Evolutionary conservation across 495 filamentous ascomycete genomes (phyloP).

Genomic region (Penicillium egyptiacum): DNA sequence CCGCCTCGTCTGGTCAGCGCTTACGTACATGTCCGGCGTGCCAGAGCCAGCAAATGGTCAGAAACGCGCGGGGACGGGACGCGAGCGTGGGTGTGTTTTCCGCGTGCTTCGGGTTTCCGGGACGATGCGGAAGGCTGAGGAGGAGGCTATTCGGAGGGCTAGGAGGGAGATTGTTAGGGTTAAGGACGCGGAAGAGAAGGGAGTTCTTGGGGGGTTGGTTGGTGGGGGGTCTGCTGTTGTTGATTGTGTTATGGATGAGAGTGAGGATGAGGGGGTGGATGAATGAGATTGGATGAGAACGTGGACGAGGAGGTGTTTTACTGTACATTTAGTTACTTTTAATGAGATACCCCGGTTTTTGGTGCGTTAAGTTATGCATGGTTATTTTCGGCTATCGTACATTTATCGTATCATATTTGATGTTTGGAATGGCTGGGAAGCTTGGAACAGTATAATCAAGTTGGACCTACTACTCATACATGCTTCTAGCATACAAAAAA

Average conservation of each 20-base stretch:
- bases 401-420: slow-evolving; percentile 4
- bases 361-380: slow-evolving; percentile 1
- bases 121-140: slow-evolving; percentile 88
- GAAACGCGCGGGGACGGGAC: slow-evolving; percentile 36
- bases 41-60: slow-evolving; percentile 39
- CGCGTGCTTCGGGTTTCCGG: slow-evolving; percentile 90
- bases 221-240: slow-evolving; percentile 28
- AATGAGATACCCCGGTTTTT: slow-evolving; percentile 36
- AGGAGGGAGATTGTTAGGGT: slow-evolving; percentile 67
- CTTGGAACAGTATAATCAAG: slow-evolving; percentile 10
- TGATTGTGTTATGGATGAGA: slow-evolving; percentile 35
- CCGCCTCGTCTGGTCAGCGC: slow-evolving; percentile 82
- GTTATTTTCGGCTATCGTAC: slow-evolving; percentile 8
- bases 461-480: too few species aligned
- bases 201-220: slow-evolving; percentile 42
- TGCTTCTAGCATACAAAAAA: too few species aligned
- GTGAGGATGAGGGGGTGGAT: slow-evolving; percentile 52
- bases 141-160: slow-evolving; percentile 78
- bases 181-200: slow-evolving; percentile 45
- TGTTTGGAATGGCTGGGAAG: background rate
- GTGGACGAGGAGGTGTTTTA: background rate
- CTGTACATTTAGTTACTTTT: slow-evolving; percentile 14
- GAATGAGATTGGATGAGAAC: slow-evolving; percentile 27
- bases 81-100: slow-evolving; percentile 63
- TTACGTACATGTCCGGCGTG: slow-evolving; percentile 76